Percentiles rank a stretch among this genome's conserved stretches.
These are phyloP conservation scores for Hymenoscyphus scutula DNA, from an alignment of 2,329 filamentous ascomycete genomes.

Conservation along the genomic window DNA sequence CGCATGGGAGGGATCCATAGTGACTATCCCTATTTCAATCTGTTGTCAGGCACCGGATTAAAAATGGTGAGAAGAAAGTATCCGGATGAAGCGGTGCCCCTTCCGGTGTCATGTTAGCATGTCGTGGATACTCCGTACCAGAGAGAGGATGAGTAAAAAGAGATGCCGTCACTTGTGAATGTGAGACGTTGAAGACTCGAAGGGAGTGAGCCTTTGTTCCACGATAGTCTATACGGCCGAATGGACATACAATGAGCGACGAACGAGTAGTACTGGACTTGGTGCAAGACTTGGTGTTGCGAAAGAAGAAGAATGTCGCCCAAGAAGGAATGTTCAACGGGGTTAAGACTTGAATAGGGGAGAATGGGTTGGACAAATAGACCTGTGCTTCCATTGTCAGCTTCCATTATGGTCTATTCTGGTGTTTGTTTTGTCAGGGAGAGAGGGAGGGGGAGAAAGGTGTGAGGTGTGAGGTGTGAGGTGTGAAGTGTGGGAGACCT, in stretches of 20 bases:
- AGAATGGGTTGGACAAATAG: background rate
- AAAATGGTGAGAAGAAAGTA: background rate
- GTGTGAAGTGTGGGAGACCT: too few relatives aligned
- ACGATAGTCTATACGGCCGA: too few relatives aligned
- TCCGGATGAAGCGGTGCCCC: background rate
- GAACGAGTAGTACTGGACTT: background rate
- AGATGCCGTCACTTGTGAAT: background rate
- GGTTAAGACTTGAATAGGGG: background rate
- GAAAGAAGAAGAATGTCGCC: background rate
- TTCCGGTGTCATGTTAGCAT: background rate
- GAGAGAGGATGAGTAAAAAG: background rate
- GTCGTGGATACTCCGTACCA: too few relatives aligned
- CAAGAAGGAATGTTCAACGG: background rate
- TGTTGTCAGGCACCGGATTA: background rate
- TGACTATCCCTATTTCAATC: background rate
- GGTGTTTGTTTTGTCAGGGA: background rate
- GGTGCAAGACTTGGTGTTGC: background rate
- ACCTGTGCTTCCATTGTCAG: constrained; percentile 1
- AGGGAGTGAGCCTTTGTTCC: background rate
- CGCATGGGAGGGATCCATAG: background rate
- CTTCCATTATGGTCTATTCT: constrained; percentile 5
- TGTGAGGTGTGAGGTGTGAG: too few relatives aligned
- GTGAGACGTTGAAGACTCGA: background rate
- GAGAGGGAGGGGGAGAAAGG: background rate
- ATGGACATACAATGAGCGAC: background rate